Percentiles rank a stretch among this genome's conserved stretches.
Conservation (phyloP, 2,329 filamentous ascomycete species). For the Fusarium floridanum region DNA sequence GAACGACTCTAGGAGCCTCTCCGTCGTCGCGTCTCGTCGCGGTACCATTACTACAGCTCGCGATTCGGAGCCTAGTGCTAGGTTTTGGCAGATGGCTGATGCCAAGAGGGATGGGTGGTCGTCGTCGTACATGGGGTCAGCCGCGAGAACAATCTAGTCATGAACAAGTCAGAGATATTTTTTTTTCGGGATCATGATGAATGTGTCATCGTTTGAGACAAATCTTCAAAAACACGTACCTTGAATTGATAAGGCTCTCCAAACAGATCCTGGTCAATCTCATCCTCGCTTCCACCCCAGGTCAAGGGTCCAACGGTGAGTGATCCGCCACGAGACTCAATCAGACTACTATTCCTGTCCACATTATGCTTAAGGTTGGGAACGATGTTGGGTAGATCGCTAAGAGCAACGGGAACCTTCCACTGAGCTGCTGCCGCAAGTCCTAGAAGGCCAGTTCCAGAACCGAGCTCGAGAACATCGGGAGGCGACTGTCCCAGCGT, state of each 20-base stretch:
- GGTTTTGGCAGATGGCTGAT: slow-evolving; percentile 75
- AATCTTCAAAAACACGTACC: slow-evolving; percentile 47
- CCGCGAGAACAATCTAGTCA: slow-evolving; percentile 78
- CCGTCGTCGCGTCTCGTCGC: slow-evolving; percentile 76
- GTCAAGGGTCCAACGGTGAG: slow-evolving; percentile 77
- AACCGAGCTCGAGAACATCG: slow-evolving; percentile 81
- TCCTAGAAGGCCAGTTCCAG: slow-evolving; percentile 92
- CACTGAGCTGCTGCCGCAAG: slow-evolving; percentile 84
- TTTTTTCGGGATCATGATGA: not conserved
- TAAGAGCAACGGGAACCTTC: slow-evolving; percentile 76
- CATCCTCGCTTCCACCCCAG: slow-evolving; percentile 71
- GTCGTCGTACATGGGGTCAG: slow-evolving; percentile 89
- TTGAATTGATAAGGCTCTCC: slow-evolving; percentile 64
- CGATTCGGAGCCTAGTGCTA: slow-evolving; percentile 68
- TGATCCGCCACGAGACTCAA: slow-evolving; percentile 67
- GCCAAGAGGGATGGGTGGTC: slow-evolving; percentile 83
- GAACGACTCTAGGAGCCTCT: slow-evolving; percentile 73
- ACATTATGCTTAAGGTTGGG: slow-evolving; percentile 84
- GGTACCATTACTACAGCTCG: slow-evolving; percentile 86
- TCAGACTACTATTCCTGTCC: slow-evolving; percentile 69
- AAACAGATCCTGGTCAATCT: slow-evolving; percentile 61
- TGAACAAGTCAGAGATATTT: slow-evolving; percentile 19
- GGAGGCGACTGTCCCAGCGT: slow-evolving; percentile 49
- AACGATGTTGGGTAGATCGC: slow-evolving; percentile 87
- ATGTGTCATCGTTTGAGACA: slow-evolving; percentile 11